These are phyloP conservation scores for Neopestalotiopsis sp. DNA, from an alignment of 2,329 filamentous ascomycete species.

Conservation along the genomic window DNA sequence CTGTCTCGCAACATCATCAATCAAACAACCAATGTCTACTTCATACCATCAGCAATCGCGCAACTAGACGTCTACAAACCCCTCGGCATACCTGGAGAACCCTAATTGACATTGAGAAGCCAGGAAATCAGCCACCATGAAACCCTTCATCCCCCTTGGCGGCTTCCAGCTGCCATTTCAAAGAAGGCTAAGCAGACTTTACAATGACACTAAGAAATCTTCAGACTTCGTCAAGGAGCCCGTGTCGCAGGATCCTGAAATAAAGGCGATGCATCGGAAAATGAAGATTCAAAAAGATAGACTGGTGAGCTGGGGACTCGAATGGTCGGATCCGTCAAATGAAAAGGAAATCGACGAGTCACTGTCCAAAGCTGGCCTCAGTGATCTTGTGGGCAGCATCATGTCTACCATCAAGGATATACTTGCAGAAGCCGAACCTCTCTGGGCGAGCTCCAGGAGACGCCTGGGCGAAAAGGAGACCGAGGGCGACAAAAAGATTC, in stretches of 20 bases:
- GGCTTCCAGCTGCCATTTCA: slow-evolving; percentile 64
- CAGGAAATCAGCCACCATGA: slow-evolving; percentile 43
- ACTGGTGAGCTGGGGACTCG: slow-evolving; percentile 78
- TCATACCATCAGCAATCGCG: neutral
- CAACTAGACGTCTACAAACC: too few relatives aligned
- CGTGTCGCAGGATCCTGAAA: slow-evolving; percentile 70
- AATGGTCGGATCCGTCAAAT: slow-evolving; percentile 74
- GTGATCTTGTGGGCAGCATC: slow-evolving; percentile 78
- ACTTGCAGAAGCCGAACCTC: slow-evolving; percentile 74
- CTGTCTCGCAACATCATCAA: neutral
- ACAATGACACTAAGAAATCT: slow-evolving; percentile 81
- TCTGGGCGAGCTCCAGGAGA: slow-evolving; percentile 68
- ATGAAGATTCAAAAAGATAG: slow-evolving; percentile 82
- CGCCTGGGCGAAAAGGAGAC: slow-evolving; percentile 43
- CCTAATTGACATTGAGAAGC: neutral
- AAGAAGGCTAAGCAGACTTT: slow-evolving; percentile 72
- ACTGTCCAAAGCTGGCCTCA: slow-evolving; percentile 74
- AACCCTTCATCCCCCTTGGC: slow-evolving; percentile 55
- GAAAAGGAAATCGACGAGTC: slow-evolving; percentile 75
- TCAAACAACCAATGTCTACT: neutral
- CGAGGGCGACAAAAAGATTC: slow-evolving; percentile 57
- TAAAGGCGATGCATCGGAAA: slow-evolving; percentile 75
- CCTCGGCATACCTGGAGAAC: neutral
- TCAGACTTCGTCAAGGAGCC: slow-evolving; percentile 74
- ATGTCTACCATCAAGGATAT: slow-evolving; percentile 83